Percentiles rank a stretch among this genome's conserved stretches.
These are phyloP conservation scores for Aspergillus udagawae DNA, from an alignment of 2,329 filamentous ascomycete genomes.

Conservation along the genomic window DNA sequence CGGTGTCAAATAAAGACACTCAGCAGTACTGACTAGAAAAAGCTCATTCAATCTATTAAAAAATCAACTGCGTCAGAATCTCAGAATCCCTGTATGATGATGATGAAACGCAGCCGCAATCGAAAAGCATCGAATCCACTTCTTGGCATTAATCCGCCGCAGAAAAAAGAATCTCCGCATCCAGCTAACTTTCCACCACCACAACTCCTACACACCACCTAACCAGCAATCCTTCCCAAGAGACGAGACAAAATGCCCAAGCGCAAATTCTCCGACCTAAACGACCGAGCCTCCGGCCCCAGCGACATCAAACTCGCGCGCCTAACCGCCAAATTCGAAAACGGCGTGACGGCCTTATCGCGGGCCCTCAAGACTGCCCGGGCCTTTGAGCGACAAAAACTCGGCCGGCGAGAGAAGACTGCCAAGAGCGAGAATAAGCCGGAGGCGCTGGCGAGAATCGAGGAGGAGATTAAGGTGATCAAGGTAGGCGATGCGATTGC, in stretches of 20 bases:
- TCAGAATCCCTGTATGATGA: background rate
- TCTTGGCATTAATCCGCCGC: conserved; percentile 4
- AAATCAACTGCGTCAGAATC: background rate
- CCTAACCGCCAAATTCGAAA: conserved; percentile 46
- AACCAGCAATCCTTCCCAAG: background rate
- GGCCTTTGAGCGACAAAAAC: conserved; percentile 61
- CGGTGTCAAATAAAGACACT: no score
- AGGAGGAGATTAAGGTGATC: conserved; percentile 53
- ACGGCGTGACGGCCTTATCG: conserved; percentile 48
- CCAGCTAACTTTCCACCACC: background rate
- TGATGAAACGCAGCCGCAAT: background rate
- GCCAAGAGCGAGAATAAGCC: conserved; percentile 45
- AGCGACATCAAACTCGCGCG: conserved; percentile 27
- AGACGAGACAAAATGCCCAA: conserved; percentile 32
- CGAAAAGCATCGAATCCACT: background rate
- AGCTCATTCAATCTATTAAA: background rate
- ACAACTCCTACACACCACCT: background rate
- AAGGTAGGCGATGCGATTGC: conserved; percentile 42
- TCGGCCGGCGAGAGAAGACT: conserved; percentile 56
- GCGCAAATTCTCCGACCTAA: conserved; percentile 36
- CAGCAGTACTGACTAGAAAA: no score
- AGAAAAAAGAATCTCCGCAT: conserved; percentile 1
- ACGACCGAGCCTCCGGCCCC: conserved; percentile 13
- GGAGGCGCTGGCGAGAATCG: conserved; percentile 41
- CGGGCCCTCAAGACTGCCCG: conserved; percentile 55